Evolutionary conservation across 306 rosid species (phyloP).

Genomic region (Ceratonia siliqua): DNA sequence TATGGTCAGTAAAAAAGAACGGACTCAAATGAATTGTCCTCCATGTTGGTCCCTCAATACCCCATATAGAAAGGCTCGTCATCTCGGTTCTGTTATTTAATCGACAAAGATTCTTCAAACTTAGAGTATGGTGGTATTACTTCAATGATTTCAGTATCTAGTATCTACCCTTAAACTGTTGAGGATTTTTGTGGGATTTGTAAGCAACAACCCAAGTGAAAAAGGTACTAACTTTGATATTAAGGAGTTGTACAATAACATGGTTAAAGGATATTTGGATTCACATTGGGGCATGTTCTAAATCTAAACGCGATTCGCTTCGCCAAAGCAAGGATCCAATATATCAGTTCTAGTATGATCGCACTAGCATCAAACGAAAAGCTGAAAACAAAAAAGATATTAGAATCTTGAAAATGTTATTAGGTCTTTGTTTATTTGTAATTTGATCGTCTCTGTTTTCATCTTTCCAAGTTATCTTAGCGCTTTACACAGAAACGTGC

Average conservation of each 20-base stretch:
- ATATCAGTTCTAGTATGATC: no score
- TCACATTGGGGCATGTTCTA: neutral
- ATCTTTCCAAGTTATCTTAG: constrained; percentile 7
- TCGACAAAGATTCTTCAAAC: neutral
- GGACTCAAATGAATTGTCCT: constrained; percentile 15
- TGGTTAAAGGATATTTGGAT: neutral
- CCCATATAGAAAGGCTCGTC: neutral
- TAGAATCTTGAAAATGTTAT: neutral
- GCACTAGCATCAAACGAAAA: neutral
- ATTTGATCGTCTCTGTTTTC: neutral
- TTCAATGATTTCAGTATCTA: neutral
- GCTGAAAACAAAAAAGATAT: neutral
- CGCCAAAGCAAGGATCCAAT: no score
- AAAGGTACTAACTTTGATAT: neutral
- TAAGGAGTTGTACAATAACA: neutral
- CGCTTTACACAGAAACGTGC: constrained; percentile 51
- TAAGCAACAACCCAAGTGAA: neutral
- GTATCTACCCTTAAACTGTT: neutral
- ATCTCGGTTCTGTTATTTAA: neutral
- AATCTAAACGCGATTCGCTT: no score
- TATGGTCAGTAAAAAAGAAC: constrained; percentile 33
- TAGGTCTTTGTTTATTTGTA: neutral
- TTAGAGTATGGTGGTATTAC: neutral
- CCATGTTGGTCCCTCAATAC: constrained; percentile 1
- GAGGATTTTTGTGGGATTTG: neutral